Conservation (phyloP, 257 asterid genomes). For the Verbena officinalis region DNA sequence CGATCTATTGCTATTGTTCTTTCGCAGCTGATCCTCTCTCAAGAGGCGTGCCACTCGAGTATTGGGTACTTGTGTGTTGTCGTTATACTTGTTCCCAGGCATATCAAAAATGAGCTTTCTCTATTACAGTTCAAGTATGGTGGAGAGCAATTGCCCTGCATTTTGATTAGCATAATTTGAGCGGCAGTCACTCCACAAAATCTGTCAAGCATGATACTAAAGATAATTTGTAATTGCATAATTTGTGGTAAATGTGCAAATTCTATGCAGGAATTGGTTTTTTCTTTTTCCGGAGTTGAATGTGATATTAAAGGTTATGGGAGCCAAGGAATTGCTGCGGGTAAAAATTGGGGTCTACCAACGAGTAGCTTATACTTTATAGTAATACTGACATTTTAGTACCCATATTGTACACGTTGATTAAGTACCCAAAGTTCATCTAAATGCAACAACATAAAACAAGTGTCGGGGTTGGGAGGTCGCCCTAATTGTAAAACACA, state of each 20-base stretch:
- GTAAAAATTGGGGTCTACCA: constrained; percentile 47
- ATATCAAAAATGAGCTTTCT: constrained; percentile 50
- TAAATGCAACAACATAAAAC: constrained; percentile 25
- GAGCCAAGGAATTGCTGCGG: constrained; percentile 51
- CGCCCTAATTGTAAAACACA: too few relatives aligned
- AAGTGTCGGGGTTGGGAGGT: too few relatives aligned
- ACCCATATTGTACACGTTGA: constrained; percentile 28
- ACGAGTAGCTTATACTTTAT: too few relatives aligned
- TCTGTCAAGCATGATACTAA: constrained; percentile 22
- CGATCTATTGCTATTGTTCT: constrained; percentile 46
- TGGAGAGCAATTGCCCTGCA: constrained; percentile 65
- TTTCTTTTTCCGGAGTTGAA: constrained; percentile 29
- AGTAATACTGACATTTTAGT: constrained; percentile 17
- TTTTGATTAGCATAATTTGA: constrained; percentile 44
- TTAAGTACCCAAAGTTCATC: constrained; percentile 25
- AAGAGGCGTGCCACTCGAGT: constrained; percentile 69
- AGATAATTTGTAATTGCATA: constrained; percentile 30
- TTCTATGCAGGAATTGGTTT: constrained; percentile 6
- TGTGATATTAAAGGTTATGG: constrained; percentile 45
- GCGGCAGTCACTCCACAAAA: constrained; percentile 29
- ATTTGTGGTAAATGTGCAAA: constrained; percentile 22
- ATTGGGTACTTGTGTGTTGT: constrained; percentile 41
- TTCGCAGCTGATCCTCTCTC: constrained; percentile 68
- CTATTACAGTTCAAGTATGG: constrained; percentile 39
- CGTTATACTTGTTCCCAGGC: constrained; percentile 90